Base-by-base conservation (phyloP, 2,329 filamentous ascomycete species). In the Thelonectria rubi region DNA sequence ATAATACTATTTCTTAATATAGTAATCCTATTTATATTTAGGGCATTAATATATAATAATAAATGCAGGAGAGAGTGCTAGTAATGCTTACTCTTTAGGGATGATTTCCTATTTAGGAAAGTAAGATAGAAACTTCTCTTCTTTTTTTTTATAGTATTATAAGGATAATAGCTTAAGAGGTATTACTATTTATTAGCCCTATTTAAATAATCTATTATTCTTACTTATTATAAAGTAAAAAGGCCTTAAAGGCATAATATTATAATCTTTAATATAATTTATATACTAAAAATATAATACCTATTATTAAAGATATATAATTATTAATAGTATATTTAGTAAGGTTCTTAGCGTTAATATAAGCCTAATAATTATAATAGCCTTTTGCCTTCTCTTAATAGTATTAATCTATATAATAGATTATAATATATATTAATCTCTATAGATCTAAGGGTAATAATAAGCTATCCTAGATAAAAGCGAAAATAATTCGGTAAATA, bases 21-120 rank as follows among this genome's bases (percentile, higher is more conserved):
- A 8, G 10, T 12, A 34, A 37, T 18, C 21, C 14, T 50, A 50
- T 21, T n/a, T 50, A 11, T 34, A 50, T 20, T 54, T 18, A 2
- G 49, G 49, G 43, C 17, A 42, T 6, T 39, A 39, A 18, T 26
- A 59, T 14, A 8, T 20, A n/a, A 59, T 40, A 9, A 59, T 46
- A 42, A 59, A 59, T 18, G 49, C 39, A 40, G 43, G 56, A 54
- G 51, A 59, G 3, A 59, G 49, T 42, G 32, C 42, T 11, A 32
- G 32, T n/a, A 39, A 59, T 46, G 49, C 56, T 21, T 59, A 8
- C 11, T 39, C n/a, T 8, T 39, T 8, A 12, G 34, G 34, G 34
- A 39, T 8, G 34, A 39, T n/a, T 39, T 39, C n/a, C 34, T 8
- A 39, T 39, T n/a, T 8, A 12, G 34, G 34, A 39, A 39, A 39